Conservation (phyloP, 768 basidiomycete genomes). For the Tulasnella calospora region DNA sequence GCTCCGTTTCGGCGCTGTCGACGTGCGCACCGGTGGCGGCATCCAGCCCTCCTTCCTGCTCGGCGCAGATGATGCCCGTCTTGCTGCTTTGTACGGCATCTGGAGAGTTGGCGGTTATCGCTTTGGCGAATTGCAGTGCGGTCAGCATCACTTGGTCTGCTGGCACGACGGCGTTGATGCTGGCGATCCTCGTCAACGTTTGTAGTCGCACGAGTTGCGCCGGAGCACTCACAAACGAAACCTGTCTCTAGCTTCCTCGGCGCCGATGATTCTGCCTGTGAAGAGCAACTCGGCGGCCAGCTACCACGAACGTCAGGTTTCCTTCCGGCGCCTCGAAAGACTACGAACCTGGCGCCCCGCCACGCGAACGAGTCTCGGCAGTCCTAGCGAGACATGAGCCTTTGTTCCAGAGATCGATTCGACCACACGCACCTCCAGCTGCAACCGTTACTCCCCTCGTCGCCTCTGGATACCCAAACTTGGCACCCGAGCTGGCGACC, state of each 20-base stretch:
- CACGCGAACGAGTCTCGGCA: conserved; percentile 60
- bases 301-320: conserved; percentile 38
- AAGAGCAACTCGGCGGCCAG: conserved; percentile 72
- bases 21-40: conserved; percentile 48
- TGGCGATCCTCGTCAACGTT: conserved; percentile 32
- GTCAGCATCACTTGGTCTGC: conserved; percentile 50
- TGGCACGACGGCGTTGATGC: conserved; percentile 69
- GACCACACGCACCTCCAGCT: conserved; percentile 54
- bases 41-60: conserved; percentile 50
- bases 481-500: conserved; percentile 59
- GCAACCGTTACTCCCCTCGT: conserved; percentile 69
- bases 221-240: conserved; percentile 63
- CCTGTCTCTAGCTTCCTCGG: conserved; percentile 59
- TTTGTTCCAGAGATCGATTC: neutral
- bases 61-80: conserved; percentile 52
- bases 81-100: conserved; percentile 77
- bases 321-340: conserved; percentile 1
- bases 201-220: neutral
- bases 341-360: conserved; percentile 65
- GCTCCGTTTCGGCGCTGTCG: conserved; percentile 46
- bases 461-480: conserved; percentile 72
- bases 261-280: conserved; percentile 61
- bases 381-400: conserved; percentile 42
- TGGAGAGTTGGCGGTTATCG: conserved; percentile 63
- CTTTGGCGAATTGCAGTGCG: conserved; percentile 57